phyloP scores from a whole-genome alignment of 495 filamentous ascomycete genomes.

The Penicillium parvum region DNA sequence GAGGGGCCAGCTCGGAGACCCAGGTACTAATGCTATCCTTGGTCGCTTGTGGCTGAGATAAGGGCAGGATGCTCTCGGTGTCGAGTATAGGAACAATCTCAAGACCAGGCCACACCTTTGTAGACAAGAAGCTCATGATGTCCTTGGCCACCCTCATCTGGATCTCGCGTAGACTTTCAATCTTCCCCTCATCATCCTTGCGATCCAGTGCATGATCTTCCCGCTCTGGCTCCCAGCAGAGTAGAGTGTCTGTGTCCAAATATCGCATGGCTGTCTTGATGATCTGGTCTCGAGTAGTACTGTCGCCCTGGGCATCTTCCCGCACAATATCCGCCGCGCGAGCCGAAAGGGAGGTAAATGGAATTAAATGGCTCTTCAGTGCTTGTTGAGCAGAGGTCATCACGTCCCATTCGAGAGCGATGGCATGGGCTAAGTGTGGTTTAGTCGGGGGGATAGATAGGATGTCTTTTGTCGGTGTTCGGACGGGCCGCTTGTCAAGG shows the following conservation, averaged over 20 bases:
- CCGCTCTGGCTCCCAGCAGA: constrained; percentile 81
- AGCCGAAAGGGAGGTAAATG: constrained; percentile 78
- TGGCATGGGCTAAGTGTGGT: constrained; percentile 74
- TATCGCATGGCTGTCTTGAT: constrained; percentile 71
- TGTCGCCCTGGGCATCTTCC: constrained; percentile 52
- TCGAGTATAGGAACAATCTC: constrained; percentile 73
- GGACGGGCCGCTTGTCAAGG: constrained; percentile 76
- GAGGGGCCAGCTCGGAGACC: constrained; percentile 63
- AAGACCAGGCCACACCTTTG: constrained; percentile 80
- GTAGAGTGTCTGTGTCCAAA: constrained; percentile 85
- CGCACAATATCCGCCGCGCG: constrained; percentile 73
- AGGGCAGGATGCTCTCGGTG: constrained; percentile 64
- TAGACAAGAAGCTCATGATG: constrained; percentile 65
- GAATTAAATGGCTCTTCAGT: constrained; percentile 72
- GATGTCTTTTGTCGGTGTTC: constrained; percentile 66
- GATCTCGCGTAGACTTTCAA: constrained; percentile 60
- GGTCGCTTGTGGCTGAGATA: constrained; percentile 63
- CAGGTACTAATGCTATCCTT: constrained; percentile 72
- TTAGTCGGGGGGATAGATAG: constrained; percentile 71
- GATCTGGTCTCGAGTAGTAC: constrained; percentile 52
- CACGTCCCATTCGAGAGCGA: constrained; percentile 90
- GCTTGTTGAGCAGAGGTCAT: constrained; percentile 76
- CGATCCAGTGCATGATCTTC: constrained; percentile 20
- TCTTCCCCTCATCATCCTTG: constrained; percentile 24
- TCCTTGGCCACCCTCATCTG: constrained; percentile 63